Base-by-base conservation (phyloP, 108 stramenopile species). In the Conticribra weissflogii region DNA sequence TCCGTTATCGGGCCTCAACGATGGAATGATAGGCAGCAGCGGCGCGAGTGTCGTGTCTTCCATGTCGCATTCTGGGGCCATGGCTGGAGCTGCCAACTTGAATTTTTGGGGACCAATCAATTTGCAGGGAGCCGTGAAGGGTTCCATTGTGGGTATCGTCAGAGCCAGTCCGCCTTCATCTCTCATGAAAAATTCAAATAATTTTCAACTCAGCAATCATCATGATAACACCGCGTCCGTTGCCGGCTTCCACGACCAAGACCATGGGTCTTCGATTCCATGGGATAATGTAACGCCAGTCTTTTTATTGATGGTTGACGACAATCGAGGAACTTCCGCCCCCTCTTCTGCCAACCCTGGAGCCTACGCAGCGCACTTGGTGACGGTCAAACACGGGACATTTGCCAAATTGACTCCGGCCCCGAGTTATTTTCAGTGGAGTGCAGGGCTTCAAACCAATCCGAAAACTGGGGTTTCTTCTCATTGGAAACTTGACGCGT, bases 271-370 rank as follows among this genome's bases (percentile, higher is more conserved):
- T 36, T 16, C 4, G 16, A 5, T 30, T 3, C 7, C 17, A 30
- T 17, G 25, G 16, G 49, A 31, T 53, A 25, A 32, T 25, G 32
- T 59, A 18, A 9, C 64, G 7, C 85, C 83, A n/a, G 61, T 86
- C 2, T 93, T 91, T 74, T 66, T 94, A 32, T 52, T 94, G 16
- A 57, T 94, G 59, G 86, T 91, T 0, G 93, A 94, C 52, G 93
- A 94, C 67, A 78, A 90, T 71, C 81, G 83, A 28, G 92, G 89
- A 33, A 54, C 59, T 0, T 18, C 51, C 2, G 27, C 16, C 3
- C n/a, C 32, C 25, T 33, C 59, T 22, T 41, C 66, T 15, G 19
- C 55, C 63, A 78, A 59, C 60, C 65, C 59, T 1, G 92, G 93
- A 14, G 81, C 84, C 0, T 94, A 83, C 46, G 87, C 81, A 1